phyloP scores from a whole-genome alignment of 1,284 basidiomycete species.

The Leucoagaricus sp. region DNA sequence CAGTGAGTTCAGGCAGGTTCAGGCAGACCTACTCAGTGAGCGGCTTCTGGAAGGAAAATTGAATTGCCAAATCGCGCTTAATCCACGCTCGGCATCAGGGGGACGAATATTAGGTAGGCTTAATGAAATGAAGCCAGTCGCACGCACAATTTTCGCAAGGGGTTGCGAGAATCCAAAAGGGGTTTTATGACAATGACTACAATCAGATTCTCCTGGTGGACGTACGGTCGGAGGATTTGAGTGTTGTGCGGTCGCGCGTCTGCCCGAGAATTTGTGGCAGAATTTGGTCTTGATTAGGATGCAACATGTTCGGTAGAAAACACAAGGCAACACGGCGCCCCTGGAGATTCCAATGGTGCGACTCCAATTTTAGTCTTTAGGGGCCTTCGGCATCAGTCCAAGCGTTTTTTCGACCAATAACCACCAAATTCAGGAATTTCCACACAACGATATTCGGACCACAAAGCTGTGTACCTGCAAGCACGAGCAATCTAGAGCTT shows the following conservation, averaged over 20 bases:
- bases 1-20: no score
- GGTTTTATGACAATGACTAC: conserved; percentile 19
- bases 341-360: background rate
- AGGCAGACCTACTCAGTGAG: no score
- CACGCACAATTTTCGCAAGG: background rate
- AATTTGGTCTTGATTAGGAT: conserved; percentile 4
- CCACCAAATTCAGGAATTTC: conserved; percentile 2
- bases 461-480: background rate
- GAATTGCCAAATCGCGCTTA: background rate
- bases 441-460: conserved; percentile 7
- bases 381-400: conserved; percentile 5
- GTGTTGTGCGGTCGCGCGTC: background rate
- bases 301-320: background rate
- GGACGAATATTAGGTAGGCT: background rate
- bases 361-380: conserved; percentile 7
- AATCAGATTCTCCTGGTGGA: conserved; percentile 20
- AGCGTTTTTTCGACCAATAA: background rate
- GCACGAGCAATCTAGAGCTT: background rate
- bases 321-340: background rate
- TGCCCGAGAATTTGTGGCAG: background rate
- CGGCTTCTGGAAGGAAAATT: background rate
- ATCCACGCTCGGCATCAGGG: background rate
- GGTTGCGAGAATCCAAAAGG: conserved; percentile 1
- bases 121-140: background rate
- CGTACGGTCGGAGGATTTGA: background rate